Evolutionary conservation across 2,329 filamentous ascomycete species (phyloP).

Genomic region (Ophiostoma sp.): DNA sequence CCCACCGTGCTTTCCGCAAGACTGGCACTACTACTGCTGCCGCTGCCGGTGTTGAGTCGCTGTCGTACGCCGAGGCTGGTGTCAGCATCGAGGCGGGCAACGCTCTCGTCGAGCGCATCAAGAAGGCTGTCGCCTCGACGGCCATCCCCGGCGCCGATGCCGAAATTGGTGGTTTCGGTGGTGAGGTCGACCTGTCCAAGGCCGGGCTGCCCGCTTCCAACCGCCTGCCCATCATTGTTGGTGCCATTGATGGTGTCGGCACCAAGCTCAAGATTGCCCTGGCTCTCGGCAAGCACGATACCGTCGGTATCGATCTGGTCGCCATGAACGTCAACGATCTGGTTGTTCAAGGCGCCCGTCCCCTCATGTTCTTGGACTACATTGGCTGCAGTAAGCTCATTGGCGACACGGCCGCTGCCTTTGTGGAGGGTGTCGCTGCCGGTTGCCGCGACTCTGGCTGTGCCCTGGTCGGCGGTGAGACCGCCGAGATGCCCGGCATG

Average conservation of each 20-base stretch:
- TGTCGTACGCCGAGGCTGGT: slow-evolving; percentile 92
- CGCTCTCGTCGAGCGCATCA: slow-evolving; percentile 87
- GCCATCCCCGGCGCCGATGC: slow-evolving; percentile 84
- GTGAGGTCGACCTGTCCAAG: slow-evolving; percentile 73
- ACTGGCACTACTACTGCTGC: slow-evolving; percentile 23
- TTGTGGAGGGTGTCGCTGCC: slow-evolving; percentile 85
- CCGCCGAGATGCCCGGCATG: slow-evolving; percentile 97
- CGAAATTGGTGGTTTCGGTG: slow-evolving; percentile 93
- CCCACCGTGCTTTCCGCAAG: slow-evolving; percentile 67
- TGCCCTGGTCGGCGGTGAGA: slow-evolving; percentile 94
- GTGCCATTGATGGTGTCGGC: slow-evolving; percentile 92
- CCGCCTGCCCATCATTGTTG: slow-evolving; percentile 82
- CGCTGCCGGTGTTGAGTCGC: slow-evolving; percentile 46
- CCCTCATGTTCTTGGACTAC: slow-evolving; percentile 96
- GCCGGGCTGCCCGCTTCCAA: slow-evolving; percentile 74
- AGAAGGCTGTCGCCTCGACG: slow-evolving; percentile 82
- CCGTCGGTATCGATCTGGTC: slow-evolving; percentile 93
- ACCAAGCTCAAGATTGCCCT: slow-evolving; percentile 98
- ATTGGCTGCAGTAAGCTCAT: slow-evolving; percentile 91
- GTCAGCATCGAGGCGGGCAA: slow-evolving; percentile 96
- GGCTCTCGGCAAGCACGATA: slow-evolving; percentile 83
- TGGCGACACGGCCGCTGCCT: slow-evolving; percentile 73
- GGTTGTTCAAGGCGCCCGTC: slow-evolving; percentile 91
- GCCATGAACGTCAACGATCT: slow-evolving; percentile 99
- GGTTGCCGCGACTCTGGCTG: slow-evolving; percentile 85